These are phyloP conservation scores for Backusella australiensis DNA, from an alignment of 192 early-diverging fungal genomes.

Conservation along the genomic window DNA sequence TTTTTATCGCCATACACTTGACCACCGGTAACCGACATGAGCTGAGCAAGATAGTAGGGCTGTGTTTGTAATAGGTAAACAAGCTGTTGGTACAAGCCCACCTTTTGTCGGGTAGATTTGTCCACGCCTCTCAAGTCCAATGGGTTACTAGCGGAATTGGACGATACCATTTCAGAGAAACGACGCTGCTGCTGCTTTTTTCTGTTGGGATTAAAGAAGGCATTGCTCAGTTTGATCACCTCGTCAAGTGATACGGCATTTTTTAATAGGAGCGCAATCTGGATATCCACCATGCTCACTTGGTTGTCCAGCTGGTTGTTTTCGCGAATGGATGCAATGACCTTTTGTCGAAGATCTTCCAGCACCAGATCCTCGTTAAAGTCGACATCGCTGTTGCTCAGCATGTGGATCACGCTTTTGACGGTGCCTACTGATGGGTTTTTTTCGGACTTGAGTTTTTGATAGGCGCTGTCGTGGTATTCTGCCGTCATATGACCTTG, in stretches of 20 bases:
- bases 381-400: constrained; percentile 89
- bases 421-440: constrained; percentile 82
- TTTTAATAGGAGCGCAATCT: constrained; percentile 94
- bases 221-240: constrained; percentile 60
- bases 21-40: constrained; percentile 83
- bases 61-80: constrained; percentile 98
- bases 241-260: constrained; percentile 97
- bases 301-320: constrained; percentile 78
- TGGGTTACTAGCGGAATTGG: constrained; percentile 26
- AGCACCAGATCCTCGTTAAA: constrained; percentile 86
- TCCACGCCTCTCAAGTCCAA: constrained; percentile 80
- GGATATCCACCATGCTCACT: constrained; percentile 89
- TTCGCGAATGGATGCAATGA: constrained; percentile 87
- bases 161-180: constrained; percentile 41
- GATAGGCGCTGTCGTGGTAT: constrained; percentile 71
- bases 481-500: background rate
- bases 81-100: constrained; percentile 88
- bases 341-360: constrained; percentile 82
- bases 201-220: constrained; percentile 29
- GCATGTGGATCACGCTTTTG: constrained; percentile 82
- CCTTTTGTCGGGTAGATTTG: constrained; percentile 74
- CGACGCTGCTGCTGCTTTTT: constrained; percentile 45
- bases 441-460: constrained; percentile 39
- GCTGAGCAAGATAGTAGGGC: constrained; percentile 82
- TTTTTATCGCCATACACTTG: constrained; percentile 67